Conservation (phyloP, 2,329 filamentous ascomycete genomes). For the Chrysoporthe deuterocubensis region DNA sequence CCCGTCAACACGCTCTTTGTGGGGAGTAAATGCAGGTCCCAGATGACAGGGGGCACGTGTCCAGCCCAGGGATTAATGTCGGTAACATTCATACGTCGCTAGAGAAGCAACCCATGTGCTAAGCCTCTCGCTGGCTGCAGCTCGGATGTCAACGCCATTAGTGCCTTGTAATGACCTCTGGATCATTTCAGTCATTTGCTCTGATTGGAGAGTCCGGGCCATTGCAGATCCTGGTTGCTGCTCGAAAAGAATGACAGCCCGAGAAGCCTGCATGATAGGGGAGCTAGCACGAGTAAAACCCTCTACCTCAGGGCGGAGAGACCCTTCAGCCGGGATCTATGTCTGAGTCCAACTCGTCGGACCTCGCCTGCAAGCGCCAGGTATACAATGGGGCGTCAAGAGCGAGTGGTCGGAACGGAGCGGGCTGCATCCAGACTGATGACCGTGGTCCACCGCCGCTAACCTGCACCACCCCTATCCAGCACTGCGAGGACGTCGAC, state of each 20-base stretch:
- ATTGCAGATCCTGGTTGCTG: too few relatives aligned
- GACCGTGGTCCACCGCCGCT: constrained; percentile 10
- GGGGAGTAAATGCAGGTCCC: constrained; percentile 24
- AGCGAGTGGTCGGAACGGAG: constrained; percentile 13
- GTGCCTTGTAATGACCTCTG: neutral
- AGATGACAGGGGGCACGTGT: constrained; percentile 9
- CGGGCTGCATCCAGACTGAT: constrained; percentile 9
- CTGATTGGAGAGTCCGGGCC: too few relatives aligned
- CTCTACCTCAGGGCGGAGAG: neutral
- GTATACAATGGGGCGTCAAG: constrained; percentile 12
- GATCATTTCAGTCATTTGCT: neutral
- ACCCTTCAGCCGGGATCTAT: neutral
- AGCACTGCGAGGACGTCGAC: constrained; percentile 13
- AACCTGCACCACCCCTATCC: constrained; percentile 5
- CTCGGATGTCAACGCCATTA: neutral
- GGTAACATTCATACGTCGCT: neutral
- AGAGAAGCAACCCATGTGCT: neutral
- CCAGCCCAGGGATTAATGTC: constrained; percentile 10
- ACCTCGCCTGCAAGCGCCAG: constrained; percentile 25
- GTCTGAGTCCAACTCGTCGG: constrained; percentile 12
- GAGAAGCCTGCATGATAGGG: neutral
- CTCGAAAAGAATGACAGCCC: neutral
- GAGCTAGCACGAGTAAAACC: neutral
- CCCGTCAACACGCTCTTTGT: constrained; percentile 19
- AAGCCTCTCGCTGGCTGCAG: neutral